These are phyloP conservation scores for Curvularia sp. DNA, from an alignment of 2,329 filamentous ascomycete species.

Conservation along the genomic window DNA sequence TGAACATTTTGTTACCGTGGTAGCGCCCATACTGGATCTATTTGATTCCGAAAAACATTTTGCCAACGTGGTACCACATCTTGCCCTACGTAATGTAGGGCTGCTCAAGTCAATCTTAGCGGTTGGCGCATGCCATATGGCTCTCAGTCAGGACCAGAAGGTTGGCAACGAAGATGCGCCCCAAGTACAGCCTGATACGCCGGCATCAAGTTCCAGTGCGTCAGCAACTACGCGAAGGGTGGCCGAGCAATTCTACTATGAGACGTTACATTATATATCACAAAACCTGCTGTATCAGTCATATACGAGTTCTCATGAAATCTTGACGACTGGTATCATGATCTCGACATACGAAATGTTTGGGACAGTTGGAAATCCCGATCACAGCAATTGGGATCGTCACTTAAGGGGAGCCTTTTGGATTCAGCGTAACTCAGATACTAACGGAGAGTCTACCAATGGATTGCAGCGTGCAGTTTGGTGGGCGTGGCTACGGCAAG, in stretches of 20 bases:
- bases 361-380: conserved; percentile 56
- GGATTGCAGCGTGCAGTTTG: conserved; percentile 66
- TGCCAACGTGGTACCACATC: conserved; percentile 41
- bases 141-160: conserved; percentile 46
- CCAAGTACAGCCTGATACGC: conserved; percentile 34
- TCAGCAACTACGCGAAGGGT: conserved; percentile 45
- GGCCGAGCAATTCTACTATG: conserved; percentile 64
- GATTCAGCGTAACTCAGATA: conserved; percentile 67
- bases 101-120: conserved; percentile 66
- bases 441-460: conserved; percentile 62
- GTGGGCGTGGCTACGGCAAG: conserved; percentile 72
- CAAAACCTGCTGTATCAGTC: conserved; percentile 65
- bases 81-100: conserved; percentile 62
- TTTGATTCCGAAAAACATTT: conserved; percentile 54
- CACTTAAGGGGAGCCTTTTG: conserved; percentile 71
- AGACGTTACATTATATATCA: conserved; percentile 68
- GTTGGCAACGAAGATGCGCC: conserved; percentile 31
- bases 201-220: conserved; percentile 21
- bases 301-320: conserved; percentile 64
- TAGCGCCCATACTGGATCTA: conserved; percentile 54
- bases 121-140: conserved; percentile 60
- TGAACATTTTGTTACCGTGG: conserved; percentile 49
- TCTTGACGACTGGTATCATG: conserved; percentile 65
- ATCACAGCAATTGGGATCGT: conserved; percentile 63
- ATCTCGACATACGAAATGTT: conserved; percentile 72